These are phyloP conservation scores for Dryadomyces quercus-mongolicae DNA, from an alignment of 2,329 filamentous ascomycete genomes.

Conservation along the genomic window DNA sequence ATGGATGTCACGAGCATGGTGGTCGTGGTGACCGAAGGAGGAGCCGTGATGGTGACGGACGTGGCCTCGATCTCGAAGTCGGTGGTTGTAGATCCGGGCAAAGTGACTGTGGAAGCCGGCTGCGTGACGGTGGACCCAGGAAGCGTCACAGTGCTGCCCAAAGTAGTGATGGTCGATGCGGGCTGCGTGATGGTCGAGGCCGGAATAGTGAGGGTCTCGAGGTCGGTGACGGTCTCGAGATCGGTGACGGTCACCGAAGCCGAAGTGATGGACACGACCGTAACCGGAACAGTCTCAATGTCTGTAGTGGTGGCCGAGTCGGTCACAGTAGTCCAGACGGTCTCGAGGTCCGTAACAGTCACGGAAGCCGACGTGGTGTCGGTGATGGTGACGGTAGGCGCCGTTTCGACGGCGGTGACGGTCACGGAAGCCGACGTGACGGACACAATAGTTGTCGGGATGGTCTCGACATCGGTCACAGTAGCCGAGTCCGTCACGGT, in stretches of 20 bases:
- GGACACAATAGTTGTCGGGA: not conserved
- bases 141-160: conserved; percentile 7
- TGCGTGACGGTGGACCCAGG: not conserved
- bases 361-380: not conserved
- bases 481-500: not conserved
- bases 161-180: conserved; percentile 1
- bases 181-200: conserved; percentile 5
- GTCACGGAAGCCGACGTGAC: not conserved
- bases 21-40: not conserved
- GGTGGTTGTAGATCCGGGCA: too few species aligned
- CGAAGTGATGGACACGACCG: too few species aligned
- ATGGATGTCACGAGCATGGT: conserved; percentile 1
- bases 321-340: not conserved
- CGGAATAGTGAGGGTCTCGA: not conserved
- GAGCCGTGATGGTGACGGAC: conserved; percentile 1
- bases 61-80: not conserved
- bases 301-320: not conserved
- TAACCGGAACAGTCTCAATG: conserved; percentile 2
- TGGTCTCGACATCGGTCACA: conserved; percentile 5
- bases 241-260: not conserved
- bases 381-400: not conserved
- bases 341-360: not conserved
- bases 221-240: conserved; percentile 1
- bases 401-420: not conserved
- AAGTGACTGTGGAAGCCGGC: conserved; percentile 3